Evolutionary conservation across 108 stramenopile genomes (phyloP), one percentile per base, ranked within the genome.

Genomic region (Licmophora abbreviata): DNA sequence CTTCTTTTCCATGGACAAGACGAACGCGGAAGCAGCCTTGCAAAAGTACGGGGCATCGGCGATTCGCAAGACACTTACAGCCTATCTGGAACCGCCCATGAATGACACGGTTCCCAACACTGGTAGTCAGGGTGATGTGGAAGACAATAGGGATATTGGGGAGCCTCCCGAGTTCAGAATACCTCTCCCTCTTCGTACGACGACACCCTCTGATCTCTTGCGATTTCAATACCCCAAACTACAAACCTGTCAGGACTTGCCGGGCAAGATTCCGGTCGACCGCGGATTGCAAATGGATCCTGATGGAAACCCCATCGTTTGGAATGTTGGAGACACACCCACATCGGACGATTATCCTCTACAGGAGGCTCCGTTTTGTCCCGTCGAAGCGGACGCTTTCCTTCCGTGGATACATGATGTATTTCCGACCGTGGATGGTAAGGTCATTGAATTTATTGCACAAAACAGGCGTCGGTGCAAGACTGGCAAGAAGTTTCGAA

Each of bases 381-480:
- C 85, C 4, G 78, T 84, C 1, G 73, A 84, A 51, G 73, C 75
- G 23, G 83, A 84, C 55, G 78, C 83, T 5, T 84, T 66, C 26
- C 46, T 84, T 31, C 78, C 83, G 0, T 88, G 85, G 85, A 60
- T 88, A 23, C 85, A 88, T 50, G 85, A 88, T 48, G 42, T 74
- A 29, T 83, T 83, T 54, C 78, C 78, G 3, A 56, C 59, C 20
- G 20, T 29, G 17, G 64, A 82, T 32, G 76, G 74, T 0, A 59
- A 53, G 21, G 52, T 35, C 3, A 59, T 88, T 44, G 63, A 80
- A 27, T 76, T 88, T 58, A 69, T 88, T 20, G 81, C 78, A n/a
- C 85, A 88, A 48, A 88, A 88, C 53, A 74, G 65, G 56, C 76
- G 85, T 3, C 61, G 74, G 17, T 88, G 85, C 54, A 65, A 82